phyloP scores from a whole-genome alignment of 441 rosid species.

The Bruguiera hainesii region DNA sequence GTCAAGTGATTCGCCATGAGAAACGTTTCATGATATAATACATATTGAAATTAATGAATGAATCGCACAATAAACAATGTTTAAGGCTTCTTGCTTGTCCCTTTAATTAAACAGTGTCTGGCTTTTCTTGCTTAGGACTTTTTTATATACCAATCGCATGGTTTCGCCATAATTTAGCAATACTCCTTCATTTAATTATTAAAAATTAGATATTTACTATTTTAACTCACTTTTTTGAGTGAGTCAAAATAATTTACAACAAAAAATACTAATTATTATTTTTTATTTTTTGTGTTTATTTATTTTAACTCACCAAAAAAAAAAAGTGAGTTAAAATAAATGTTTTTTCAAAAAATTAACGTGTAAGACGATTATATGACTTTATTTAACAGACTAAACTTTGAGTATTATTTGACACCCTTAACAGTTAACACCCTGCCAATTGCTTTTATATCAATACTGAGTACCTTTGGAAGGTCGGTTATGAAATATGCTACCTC shows the following conservation, averaged over 20 bases:
- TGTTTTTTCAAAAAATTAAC: background rate
- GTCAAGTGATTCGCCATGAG: slow-evolving; percentile 13
- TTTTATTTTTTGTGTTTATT: too few species aligned
- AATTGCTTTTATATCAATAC: slow-evolving; percentile 27
- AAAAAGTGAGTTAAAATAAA: too few species aligned
- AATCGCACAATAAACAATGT: slow-evolving; percentile 20
- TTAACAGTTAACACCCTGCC: slow-evolving; percentile 25
- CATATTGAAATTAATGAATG: slow-evolving; percentile 22
- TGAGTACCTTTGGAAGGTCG: slow-evolving; percentile 29
- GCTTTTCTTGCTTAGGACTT: slow-evolving; percentile 7
- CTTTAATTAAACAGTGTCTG: slow-evolving; percentile 7
- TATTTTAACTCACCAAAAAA: too few species aligned
- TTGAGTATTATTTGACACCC: background rate
- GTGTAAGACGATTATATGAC: background rate
- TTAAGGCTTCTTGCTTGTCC: slow-evolving; percentile 30
- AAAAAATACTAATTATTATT: too few species aligned
- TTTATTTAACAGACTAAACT: background rate
- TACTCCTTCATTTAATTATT: slow-evolving; percentile 9
- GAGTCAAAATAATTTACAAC: too few species aligned
- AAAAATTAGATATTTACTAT: background rate
- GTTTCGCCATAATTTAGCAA: slow-evolving; percentile 11
- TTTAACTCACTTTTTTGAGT: too few species aligned
- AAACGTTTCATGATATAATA: slow-evolving; percentile 20
- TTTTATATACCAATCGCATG: background rate
- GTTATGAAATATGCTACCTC: slow-evolving; percentile 33